A percentile compares a stretch with the other conserved stretches of the same genome.
Conservation (phyloP, 176 grass and related monocot species). For the Musa itinerans region DNA sequence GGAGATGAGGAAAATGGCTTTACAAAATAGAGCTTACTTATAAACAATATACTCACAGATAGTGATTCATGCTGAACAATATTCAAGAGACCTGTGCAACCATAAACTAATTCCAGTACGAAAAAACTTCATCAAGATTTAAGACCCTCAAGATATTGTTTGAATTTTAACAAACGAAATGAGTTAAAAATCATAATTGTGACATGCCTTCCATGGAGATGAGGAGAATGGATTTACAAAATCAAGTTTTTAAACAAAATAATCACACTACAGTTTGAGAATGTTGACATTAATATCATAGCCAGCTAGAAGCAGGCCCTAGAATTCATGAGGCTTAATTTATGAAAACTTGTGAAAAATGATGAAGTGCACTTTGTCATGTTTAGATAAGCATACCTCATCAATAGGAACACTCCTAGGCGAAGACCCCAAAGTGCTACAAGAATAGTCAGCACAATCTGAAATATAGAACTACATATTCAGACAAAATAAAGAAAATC, state of each 20-base stretch:
- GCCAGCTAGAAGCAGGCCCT: neutral
- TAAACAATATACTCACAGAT: no score
- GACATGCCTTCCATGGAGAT: no score
- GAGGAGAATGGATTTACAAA: no score
- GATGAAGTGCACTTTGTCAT: neutral
- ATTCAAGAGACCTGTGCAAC: no score
- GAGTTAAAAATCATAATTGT: neutral
- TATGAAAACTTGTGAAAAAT: slow-evolving; percentile 2
- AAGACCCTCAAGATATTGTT: no score
- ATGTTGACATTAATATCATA: neutral
- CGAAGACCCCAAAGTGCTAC: slow-evolving; percentile 78
- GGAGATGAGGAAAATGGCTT: no score
- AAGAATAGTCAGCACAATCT: slow-evolving; percentile 74
- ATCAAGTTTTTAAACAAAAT: neutral
- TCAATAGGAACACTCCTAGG: slow-evolving; percentile 66
- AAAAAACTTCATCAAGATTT: neutral
- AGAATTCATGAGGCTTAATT: neutral
- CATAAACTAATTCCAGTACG: neutral
- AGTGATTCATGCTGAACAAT: no score
- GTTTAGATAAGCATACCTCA: slow-evolving; percentile 51
- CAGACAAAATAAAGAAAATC: no score
- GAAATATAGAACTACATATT: slow-evolving; percentile 20
- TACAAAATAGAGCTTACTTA: no score
- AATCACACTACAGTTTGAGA: neutral
- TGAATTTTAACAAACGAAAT: no score